Evolutionary conservation across 169 alveolate genomes (phyloP).

Genomic region (Plasmodium billcollinsi): DNA sequence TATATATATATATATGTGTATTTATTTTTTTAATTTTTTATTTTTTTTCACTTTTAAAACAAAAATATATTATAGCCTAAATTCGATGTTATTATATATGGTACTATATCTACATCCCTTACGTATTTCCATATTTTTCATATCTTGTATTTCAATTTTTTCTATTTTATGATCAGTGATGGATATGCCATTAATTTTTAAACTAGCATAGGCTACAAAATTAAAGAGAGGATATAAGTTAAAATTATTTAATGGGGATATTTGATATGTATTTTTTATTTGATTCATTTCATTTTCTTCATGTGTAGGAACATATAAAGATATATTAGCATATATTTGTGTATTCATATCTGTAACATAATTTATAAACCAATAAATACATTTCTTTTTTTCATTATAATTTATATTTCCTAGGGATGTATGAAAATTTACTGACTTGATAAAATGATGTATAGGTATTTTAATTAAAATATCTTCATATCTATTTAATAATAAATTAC

Average conservation of each 20-base stretch:
- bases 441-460: conserved; percentile 71
- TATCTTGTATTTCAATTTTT: conserved; percentile 22
- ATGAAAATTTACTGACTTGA: conserved; percentile 20
- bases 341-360: conserved; percentile 15
- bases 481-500: conserved; percentile 17
- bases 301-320: conserved; percentile 14
- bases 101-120: conserved; percentile 59
- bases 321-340: conserved; percentile 16
- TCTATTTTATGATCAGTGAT: conserved; percentile 36
- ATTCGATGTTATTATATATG: conserved; percentile 16
- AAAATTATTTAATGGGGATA: neutral
- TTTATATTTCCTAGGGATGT: conserved; percentile 16
- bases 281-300: neutral
- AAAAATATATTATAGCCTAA: conserved; percentile 12
- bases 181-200: conserved; percentile 47
- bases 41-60: neutral
- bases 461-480: conserved; percentile 52
- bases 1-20: neutral
- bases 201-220: conserved; percentile 43
- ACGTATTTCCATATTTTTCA: conserved; percentile 10
- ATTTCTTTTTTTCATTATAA: conserved; percentile 23
- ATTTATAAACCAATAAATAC: conserved; percentile 30
- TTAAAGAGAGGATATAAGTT: conserved; percentile 22
- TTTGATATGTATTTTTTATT: neutral
- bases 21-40: neutral